These are phyloP conservation scores for Solanum aculeatissimum DNA, from an alignment of 305 asterid species.

Conservation along the genomic window DNA sequence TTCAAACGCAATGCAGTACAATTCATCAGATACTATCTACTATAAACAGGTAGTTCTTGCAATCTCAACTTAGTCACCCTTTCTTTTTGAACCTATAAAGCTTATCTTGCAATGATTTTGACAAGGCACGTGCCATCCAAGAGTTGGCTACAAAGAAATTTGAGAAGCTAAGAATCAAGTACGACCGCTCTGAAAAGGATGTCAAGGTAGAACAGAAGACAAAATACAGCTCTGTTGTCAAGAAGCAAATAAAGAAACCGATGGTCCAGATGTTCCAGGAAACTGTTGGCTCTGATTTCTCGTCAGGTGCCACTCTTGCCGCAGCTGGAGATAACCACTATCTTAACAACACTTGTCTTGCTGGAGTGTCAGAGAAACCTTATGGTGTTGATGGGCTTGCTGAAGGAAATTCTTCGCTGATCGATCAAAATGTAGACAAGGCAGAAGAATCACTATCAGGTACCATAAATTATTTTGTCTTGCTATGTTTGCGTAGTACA, in stretches of 20 bases:
- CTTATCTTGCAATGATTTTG: constrained; percentile 10
- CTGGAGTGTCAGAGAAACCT: constrained; percentile 42
- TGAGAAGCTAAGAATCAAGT: constrained; percentile 35
- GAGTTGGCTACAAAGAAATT: constrained; percentile 87
- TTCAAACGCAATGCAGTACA: constrained; percentile 93
- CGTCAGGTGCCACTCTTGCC: constrained; percentile 83
- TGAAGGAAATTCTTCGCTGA: constrained; percentile 44
- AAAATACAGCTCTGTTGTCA: constrained; percentile 29
- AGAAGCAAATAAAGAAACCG: constrained; percentile 48
- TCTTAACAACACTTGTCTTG: constrained; percentile 23
- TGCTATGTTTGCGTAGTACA: background rate
- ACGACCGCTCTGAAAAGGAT: constrained; percentile 43
- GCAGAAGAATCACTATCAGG: constrained; percentile 71
- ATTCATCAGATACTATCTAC: constrained; percentile 82
- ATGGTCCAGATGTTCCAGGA: constrained; percentile 48
- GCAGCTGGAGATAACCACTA: constrained; percentile 38
- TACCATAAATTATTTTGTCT: constrained; percentile 10
- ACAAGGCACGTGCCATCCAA: constrained; percentile 79
- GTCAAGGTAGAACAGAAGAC: constrained; percentile 52
- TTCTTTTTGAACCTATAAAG: background rate
- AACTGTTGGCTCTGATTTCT: constrained; percentile 73
- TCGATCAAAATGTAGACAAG: constrained; percentile 50
- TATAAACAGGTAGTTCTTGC: constrained; percentile 58
- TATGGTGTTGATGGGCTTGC: constrained; percentile 38
- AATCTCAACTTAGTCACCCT: background rate